phyloP scores from a whole-genome alignment of 2,329 filamentous ascomycete species.

The Colletotrichum sp. region DNA sequence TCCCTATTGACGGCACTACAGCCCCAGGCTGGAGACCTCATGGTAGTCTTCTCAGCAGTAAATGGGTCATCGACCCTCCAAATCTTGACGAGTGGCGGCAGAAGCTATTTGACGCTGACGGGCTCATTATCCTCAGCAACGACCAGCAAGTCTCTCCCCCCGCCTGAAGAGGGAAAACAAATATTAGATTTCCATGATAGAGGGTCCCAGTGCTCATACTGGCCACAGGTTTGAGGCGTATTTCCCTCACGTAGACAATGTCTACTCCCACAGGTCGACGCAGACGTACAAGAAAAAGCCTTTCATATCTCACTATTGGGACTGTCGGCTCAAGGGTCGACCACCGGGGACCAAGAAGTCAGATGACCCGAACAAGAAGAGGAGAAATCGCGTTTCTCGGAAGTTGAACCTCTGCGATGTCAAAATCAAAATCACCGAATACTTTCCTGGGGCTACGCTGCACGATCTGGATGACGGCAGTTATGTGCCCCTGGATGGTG shows the following conservation, averaged over 20 bases:
- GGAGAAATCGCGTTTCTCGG: slow-evolving; percentile 76
- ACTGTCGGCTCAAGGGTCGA: slow-evolving; percentile 80
- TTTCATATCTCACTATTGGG: slow-evolving; percentile 86
- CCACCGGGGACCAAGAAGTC: slow-evolving; percentile 82
- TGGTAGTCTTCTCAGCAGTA: slow-evolving; percentile 57
- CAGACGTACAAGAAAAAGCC: slow-evolving; percentile 82
- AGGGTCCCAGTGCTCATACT: slow-evolving; percentile 15
- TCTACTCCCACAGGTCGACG: slow-evolving; percentile 84
- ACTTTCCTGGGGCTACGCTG: slow-evolving; percentile 62
- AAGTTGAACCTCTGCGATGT: slow-evolving; percentile 83
- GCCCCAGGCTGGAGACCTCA: slow-evolving; percentile 37
- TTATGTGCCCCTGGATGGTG: slow-evolving; percentile 5
- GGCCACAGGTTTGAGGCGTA: slow-evolving; percentile 73
- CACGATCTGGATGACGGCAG: slow-evolving; percentile 25
- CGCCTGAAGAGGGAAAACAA: background rate
- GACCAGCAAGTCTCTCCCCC: slow-evolving; percentile 63
- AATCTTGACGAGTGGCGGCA: slow-evolving; percentile 73
- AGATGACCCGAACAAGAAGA: slow-evolving; percentile 81
- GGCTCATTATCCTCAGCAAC: slow-evolving; percentile 73
- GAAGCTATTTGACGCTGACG: slow-evolving; percentile 77
- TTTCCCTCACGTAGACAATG: slow-evolving; percentile 83
- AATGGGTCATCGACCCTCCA: slow-evolving; percentile 69
- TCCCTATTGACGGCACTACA: slow-evolving; percentile 12
- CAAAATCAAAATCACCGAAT: slow-evolving; percentile 86
- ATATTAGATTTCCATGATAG: background rate